Conservation (phyloP, 2,329 filamentous ascomycete species). For the Leptographium flavum region DNA sequence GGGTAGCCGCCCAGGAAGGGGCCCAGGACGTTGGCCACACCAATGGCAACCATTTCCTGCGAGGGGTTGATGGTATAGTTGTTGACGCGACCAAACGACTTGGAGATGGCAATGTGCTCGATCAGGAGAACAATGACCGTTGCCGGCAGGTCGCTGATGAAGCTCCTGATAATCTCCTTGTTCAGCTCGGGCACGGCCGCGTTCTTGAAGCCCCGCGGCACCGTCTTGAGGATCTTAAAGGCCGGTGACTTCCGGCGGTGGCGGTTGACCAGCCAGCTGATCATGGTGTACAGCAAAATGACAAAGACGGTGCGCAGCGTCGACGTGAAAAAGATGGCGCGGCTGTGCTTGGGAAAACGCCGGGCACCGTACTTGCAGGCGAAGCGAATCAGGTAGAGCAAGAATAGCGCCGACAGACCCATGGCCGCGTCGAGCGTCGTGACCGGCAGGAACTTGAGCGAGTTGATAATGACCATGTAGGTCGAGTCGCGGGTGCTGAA, state of each 20-base stretch:
- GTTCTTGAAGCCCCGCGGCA: constrained; percentile 78
- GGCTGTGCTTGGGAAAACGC: constrained; percentile 53
- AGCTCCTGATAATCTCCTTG: constrained; percentile 48
- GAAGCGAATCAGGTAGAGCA: constrained; percentile 64
- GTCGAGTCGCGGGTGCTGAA: constrained; percentile 53
- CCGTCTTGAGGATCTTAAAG: constrained; percentile 60
- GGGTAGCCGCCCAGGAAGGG: constrained; percentile 90
- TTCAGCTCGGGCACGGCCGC: constrained; percentile 62
- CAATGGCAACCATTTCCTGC: constrained; percentile 91
- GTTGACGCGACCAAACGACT: constrained; percentile 95
- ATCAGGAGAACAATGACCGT: constrained; percentile 87
- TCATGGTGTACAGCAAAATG: constrained; percentile 80
- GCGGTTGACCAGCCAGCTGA: constrained; percentile 75
- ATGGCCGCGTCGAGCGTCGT: constrained; percentile 70
- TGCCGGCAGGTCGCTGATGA: constrained; percentile 62
- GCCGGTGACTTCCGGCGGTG: constrained; percentile 43
- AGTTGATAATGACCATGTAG: constrained; percentile 73
- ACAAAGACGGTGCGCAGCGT: constrained; percentile 85
- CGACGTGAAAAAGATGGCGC: constrained; percentile 76
- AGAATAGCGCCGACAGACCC: constrained; percentile 64
- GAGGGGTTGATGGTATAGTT: constrained; percentile 96
- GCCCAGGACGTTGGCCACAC: constrained; percentile 76
- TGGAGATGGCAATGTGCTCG: constrained; percentile 95
- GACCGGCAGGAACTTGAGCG: constrained; percentile 53
- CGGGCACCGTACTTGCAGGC: constrained; percentile 51